Conservation (phyloP, 2,329 filamentous ascomycete species). For the Didymella arachidicola region DNA sequence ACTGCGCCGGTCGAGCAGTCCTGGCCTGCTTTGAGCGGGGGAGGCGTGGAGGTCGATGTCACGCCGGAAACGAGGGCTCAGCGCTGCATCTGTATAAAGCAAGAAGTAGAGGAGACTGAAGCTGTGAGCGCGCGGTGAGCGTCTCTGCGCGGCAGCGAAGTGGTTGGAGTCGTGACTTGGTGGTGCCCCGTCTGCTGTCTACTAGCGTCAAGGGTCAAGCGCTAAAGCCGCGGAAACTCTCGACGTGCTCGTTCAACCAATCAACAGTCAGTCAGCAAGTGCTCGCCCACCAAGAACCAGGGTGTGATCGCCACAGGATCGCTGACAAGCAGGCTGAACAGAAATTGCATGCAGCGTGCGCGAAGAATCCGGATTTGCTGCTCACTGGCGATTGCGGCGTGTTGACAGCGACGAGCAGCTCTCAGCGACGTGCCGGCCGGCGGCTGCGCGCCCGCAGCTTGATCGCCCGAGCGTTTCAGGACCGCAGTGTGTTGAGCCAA, state of each 20-base stretch:
- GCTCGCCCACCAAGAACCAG: conserved; percentile 13
- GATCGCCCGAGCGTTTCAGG: conserved; percentile 41
- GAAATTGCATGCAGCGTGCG: conserved; percentile 8
- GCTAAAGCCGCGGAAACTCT: conserved; percentile 26
- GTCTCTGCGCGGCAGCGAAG: conserved; percentile 23
- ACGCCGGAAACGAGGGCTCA: conserved; percentile 20
- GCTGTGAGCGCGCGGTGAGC: conserved; percentile 18
- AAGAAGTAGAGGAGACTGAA: conserved; percentile 6
- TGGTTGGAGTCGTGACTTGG: conserved; percentile 30
- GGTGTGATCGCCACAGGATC: conserved; percentile 9
- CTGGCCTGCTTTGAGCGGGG: conserved; percentile 11
- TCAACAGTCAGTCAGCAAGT: conserved; percentile 21
- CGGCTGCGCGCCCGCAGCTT: conserved; percentile 14
- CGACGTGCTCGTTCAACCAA: conserved; percentile 26
- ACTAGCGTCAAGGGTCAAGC: conserved; percentile 15
- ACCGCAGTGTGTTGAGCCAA: conserved; percentile 26
- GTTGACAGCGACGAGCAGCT: conserved; percentile 14
- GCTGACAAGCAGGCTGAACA: conserved; percentile 5
- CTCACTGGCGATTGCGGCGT: conserved; percentile 23
- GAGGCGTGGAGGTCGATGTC: conserved; percentile 19
- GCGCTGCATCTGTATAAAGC: conserved; percentile 19
- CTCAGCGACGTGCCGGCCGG: conserved; percentile 5
- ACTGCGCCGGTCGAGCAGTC: conserved; percentile 26
- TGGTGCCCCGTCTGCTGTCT: conserved; percentile 29
- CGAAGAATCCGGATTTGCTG: background rate